Base-by-base conservation (phyloP, 169 alveolate genomes). In the Plasmodium chabaudi region DNA sequence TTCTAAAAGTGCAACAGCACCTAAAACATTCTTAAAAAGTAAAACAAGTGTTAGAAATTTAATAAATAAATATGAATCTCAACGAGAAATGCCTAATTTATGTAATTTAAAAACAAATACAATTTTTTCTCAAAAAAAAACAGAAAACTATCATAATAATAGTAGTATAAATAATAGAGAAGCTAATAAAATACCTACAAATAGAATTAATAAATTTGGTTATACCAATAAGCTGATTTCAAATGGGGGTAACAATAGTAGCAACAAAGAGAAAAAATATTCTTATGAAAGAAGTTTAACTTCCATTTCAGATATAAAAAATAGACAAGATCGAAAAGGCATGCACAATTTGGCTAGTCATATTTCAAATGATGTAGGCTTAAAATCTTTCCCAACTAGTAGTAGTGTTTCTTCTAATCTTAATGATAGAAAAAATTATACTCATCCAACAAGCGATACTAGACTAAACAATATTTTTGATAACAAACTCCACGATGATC, bases 31-130 rank as follows among this genome's bases (percentile, higher is more conserved):
- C 47, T 64, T 57, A 44, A 77, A 65, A 10, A 64, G 77, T 10
- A 73, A 77, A 77, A 63, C 77, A 15, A 64, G 64, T 46, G 88
- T 77, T 23, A 63, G 49, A 44, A 21, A 63, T 47, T 77, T 77
- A 39, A 64, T 77, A 49, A 77, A 77, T 15, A 63, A 77, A 39
- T 77, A 77, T 23, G 77, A 77, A n/a, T 25, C 3, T 34, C 61
- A 21, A 17, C 17, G 64, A 51, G 88, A 73, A 10, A 17, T 25
- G 9, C 25, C 64, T 42, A 47, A 34, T 17, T 47, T 61, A 17
- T 44, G n/a, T 39, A 71, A 25, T 19, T 57, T 47, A 9, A 71
- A 53, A 21, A 7, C 63, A n/a, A 15, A 46, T 1, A 23, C 65
- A n/a, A 42, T 71, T 39, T 23, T 59, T 39, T 25, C 84, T 0